Evolutionary conservation across 2,329 filamentous ascomycete genomes (phyloP), one percentile per base, ranked within the genome.

Genomic region (Hymenoscyphus salicellus): DNA sequence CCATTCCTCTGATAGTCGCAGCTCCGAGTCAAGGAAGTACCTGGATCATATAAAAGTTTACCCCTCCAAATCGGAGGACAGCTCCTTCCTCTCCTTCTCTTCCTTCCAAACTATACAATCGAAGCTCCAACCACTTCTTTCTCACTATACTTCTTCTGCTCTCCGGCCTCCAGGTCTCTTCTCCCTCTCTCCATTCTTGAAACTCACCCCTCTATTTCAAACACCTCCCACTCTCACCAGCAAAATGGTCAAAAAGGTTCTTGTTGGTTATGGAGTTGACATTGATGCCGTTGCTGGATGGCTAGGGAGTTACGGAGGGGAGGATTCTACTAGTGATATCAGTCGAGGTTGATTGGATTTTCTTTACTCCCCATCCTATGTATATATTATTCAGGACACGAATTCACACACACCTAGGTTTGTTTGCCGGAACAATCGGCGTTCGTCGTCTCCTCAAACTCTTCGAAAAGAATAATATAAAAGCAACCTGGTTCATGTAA

Each of bases 201-300:
- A 52, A 26, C 11, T 5, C 10, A 23, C 23, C 46, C 23, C 20
- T 26, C 23, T 14, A 52, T 23, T 26, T 2, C 46, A 11, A 14
- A 8, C 2, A 11, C 23, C 23, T 26, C 10, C 20, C 46, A 26
- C n/a, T 52, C 46, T 20, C 55, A 16, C n/a, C 55, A 32, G n/a
- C 57, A 64, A 14, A 58, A 80, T 80, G 78, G 78, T 74, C 55
- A 80, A 81, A 74, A 78, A 82, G 60, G 80, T 86, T 58, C 80
- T 85, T 43, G 80, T 83, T 55, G 78, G 84, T 69, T 91, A 90
- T 70, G 87, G 88, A 2, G 86, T 92, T 28, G 89, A 92, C 66
- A 87, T 92, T 30, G 89, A 92, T 68, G 89, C 89, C n/a, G 87
- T 92, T 1, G 85, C 89, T 1, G 89, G 89, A 8, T 92, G 89